Evolutionary conservation across 345 rosid species (phyloP), one percentile per base, ranked within the genome.

Genomic region (Rhodamnia rubescens): DNA sequence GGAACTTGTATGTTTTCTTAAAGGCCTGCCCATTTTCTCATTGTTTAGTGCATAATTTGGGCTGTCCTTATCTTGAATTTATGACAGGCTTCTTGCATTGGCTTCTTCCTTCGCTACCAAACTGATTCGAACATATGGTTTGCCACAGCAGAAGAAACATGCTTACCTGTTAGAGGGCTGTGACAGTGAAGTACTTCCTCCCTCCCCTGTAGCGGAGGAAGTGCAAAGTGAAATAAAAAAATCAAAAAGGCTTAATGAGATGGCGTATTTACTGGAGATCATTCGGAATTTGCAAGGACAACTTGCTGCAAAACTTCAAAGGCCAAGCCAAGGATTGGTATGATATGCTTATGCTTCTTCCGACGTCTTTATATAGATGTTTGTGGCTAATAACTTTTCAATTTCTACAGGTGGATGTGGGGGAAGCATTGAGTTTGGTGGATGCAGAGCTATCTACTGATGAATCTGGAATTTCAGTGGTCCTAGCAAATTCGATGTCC

Each of bases 211-310:
- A 87, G 84, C 87, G 78, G 91, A 90, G 84, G 83, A 84, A 86
- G 87, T 86, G 61, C 90, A 90, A 74, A 86, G 90, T 82, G 90
- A 88, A 83, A 88, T 83, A 83, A 91, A 87, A 86, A 90, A 81
- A 89, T 89, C 92, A 69, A 89, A 87, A 88, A 92, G 92, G 90
- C 93, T 97, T 89, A 81, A 84, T 87, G 98, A 94, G 85, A 94
- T 96, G 96, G 94, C 98, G 85, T 93, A 90, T 88, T 92, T 93
- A 90, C 86, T 96, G 91, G 99, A 97, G 93, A 90, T 93, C 86
- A 92, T 94, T 78, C 93, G 99, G 53, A 93, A 91, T 85, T 87
- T 96, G 89, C 98, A 97, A 87, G 85, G 89, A 87, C 96, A 90
- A 85, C 93, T 94, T 84, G 85, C 90, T 89, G 89, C 90, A 83